Evolutionary conservation across 2,329 filamentous ascomycete species (phyloP), one percentile per base, ranked within the genome.

Genomic region (Calcarisporium arbuscula): DNA sequence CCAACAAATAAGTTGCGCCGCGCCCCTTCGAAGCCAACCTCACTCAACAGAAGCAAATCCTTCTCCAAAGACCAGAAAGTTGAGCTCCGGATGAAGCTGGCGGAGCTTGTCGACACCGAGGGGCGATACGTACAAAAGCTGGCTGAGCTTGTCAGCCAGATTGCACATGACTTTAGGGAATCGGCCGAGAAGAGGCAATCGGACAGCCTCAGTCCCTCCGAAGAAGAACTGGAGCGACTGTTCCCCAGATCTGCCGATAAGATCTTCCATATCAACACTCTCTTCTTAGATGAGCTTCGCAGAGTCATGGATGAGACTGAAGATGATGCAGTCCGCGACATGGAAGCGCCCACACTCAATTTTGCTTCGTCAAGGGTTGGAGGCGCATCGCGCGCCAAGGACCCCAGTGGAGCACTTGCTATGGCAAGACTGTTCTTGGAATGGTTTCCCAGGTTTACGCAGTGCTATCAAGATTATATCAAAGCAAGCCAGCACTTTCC

Each of bases 401-500:
- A 95, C 54, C 77, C 83, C 14, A 87, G 82, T 46, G 90, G 90
- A 32, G 78, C 85, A 12, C 64, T 84, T 25, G 74, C 79, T 26
- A 82, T 95, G 55, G 86, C 87, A 27, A 86, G 82, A 48, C 69
- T 87, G 31, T 80, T 95, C 40, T 65, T 92, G 5, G 85, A 94
- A 46, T 95, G 88, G 86, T 92, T 98, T 46, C 92, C 92, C 6
- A 81, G 82, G 45, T 96, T 98, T 53, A 84, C 85, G 18, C 79
- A 88, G 39, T 88, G 85, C 51, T 98, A 98, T 56, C 82, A 87
- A 46, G 82, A 94, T 45, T 98, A 96, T 57, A 92, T 98, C 58
- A 81, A 81, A 47, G 82, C 87, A 9, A 94, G 94, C 57, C 85
- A 88, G 44, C 77, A 87, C 40, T 94, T 95, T 47, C 84, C 88